Evolutionary conservation across 2,329 filamentous ascomycete genomes (phyloP), one percentile per base, ranked within the genome.

Genomic region (Tolypocladium ophioglossoides): DNA sequence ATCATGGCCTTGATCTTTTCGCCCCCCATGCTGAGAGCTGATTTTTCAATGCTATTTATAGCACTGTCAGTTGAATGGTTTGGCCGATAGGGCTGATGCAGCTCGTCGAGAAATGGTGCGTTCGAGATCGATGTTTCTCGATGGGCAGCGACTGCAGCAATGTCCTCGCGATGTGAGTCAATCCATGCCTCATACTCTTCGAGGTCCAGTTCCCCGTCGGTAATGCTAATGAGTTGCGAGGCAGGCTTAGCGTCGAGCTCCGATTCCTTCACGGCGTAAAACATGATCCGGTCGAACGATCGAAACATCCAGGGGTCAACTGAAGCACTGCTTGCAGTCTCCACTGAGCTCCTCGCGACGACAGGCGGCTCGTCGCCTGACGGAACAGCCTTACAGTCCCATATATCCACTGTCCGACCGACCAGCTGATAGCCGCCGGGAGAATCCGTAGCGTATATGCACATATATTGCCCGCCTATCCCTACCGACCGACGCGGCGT

Each of bases 381-480:
- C 56, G 54, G 18, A 40, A 34, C 11, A 20, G 40, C 9, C 54
- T 38, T 51, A 10, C 59, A 52, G 55, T 69, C 64, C 69, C 69
- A 71, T 11, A 69, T 67, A 30, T 65, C 62, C 2, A 67, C 55
- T 0, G 69, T 72, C 18, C 68, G 62, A 0, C 69, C 69, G 0
- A 70, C 66, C 12, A 71, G 62, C 55, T 71, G 69, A 57, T 72
- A 72, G 0, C 69, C 69, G 2, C 69, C 69, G 2, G 69, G 69
- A 5, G 67, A 68, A 38, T 70, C 65, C 14, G 67, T 67, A 10
- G 67, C 67, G 49, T 71, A 72, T n/a, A 72, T 70, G 46, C 69
- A 70, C 63, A 71, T 68, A 49, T 70, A 70, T 55, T 70, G 65
- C 0, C 69, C 69, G 0, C 68, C 69, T 6, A 71, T 64, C 1